Evolutionary conservation across 495 filamentous ascomycete genomes (phyloP).

Genomic region (Lasiosphaeria miniovina): DNA sequence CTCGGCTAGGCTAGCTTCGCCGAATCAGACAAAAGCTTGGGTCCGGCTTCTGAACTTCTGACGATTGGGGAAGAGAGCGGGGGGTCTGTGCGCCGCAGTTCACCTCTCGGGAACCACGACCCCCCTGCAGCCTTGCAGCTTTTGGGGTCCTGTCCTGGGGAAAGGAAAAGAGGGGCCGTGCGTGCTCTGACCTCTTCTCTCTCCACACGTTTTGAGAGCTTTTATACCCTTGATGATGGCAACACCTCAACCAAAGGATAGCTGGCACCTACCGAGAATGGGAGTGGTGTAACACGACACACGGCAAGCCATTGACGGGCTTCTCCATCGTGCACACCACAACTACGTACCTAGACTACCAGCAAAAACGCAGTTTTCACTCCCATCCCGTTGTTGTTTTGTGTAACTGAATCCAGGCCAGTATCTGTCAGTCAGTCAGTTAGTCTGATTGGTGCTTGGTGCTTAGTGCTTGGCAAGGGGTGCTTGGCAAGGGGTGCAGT

Average conservation of each 20-base stretch:
- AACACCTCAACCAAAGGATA: neutral
- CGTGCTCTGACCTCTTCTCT: neutral
- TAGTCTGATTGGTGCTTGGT: too few relatives aligned
- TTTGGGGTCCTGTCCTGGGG: neutral
- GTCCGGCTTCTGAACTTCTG: neutral
- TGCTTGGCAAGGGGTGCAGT: too few relatives aligned
- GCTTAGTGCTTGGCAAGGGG: too few relatives aligned
- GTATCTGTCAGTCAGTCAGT: too few relatives aligned
- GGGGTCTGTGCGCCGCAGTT: neutral
- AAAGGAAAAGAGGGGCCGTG: neutral
- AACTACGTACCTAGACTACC: too few relatives aligned
- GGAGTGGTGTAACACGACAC: neutral
- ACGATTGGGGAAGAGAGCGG: too few relatives aligned
- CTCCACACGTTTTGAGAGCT: neutral
- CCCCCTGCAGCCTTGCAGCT: neutral
- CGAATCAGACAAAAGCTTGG: conserved; percentile 8
- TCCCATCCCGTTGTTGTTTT: too few relatives aligned
- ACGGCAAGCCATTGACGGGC: too few relatives aligned
- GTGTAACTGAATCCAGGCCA: too few relatives aligned
- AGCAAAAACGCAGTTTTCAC: too few relatives aligned
- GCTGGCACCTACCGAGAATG: neutral
- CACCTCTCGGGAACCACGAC: neutral
- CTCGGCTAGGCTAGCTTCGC: neutral
- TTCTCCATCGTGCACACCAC: too few relatives aligned
- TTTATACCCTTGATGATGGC: neutral